Percentiles rank a stretch among this genome's conserved stretches.
Evolutionary conservation across 2,329 filamentous ascomycete genomes (phyloP).

Genomic region (Dothistroma septosporum): DNA sequence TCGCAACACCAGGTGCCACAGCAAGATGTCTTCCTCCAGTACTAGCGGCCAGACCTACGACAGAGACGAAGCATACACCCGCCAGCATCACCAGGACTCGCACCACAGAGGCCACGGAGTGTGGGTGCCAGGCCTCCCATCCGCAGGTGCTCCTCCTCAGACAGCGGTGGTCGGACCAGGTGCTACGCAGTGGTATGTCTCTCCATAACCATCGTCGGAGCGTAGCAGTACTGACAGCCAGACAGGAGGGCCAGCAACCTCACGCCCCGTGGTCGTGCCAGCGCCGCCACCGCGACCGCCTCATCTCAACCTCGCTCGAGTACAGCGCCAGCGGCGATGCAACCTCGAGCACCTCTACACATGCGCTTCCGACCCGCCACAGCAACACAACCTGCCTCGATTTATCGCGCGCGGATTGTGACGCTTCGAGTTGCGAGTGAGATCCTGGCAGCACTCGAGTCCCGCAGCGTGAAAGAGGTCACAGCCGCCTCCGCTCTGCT

Average conservation of each 20-base stretch:
- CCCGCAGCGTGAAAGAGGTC: too few species aligned
- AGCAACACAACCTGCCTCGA: too few species aligned
- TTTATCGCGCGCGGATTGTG: too few species aligned
- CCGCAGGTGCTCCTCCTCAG: background rate
- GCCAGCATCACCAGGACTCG: background rate
- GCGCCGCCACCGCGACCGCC: too few species aligned
- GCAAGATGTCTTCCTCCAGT: background rate
- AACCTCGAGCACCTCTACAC: too few species aligned
- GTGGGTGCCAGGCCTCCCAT: background rate
- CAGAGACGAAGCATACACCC: background rate
- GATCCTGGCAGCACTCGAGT: too few species aligned
- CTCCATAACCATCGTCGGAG: background rate
- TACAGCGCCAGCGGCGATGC: too few species aligned
- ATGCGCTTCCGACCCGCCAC: too few species aligned
- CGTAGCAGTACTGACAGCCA: background rate
- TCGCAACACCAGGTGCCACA: background rate
- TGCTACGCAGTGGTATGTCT: background rate
- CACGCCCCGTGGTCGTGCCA: background rate
- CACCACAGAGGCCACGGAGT: background rate
- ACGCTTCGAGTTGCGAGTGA: too few species aligned
- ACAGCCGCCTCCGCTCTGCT: too few species aligned
- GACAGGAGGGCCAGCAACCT: background rate
- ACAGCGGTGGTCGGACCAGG: background rate
- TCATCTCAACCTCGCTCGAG: too few species aligned
- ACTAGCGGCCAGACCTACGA: background rate